A percentile compares a stretch with the other conserved stretches of the same genome.
These are phyloP conservation scores for Fagopyrum tataricum DNA, from an alignment of 148 eudicot species.

Conservation along the genomic window DNA sequence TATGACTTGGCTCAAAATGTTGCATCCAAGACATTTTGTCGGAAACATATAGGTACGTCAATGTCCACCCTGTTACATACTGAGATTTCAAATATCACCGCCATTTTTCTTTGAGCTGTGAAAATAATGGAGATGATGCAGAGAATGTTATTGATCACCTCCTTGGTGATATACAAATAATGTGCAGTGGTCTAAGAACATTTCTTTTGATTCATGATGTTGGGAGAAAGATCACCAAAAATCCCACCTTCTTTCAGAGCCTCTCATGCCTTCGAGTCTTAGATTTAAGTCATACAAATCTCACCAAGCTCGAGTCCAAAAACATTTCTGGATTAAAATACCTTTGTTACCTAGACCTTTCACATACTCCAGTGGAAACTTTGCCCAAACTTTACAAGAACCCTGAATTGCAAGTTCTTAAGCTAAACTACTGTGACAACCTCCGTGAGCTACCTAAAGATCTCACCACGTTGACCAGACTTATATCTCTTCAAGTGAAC, in stretches of 20 bases:
- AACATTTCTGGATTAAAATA: no score
- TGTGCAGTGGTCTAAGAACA: neutral
- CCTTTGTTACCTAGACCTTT: neutral
- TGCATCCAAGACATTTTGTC: neutral
- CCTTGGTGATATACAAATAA: neutral
- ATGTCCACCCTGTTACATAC: neutral
- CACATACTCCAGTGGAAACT: neutral
- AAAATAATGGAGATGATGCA: neutral
- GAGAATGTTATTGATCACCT: neutral
- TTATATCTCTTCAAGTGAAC: neutral
- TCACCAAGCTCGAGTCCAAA: neutral
- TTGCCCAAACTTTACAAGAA: neutral
- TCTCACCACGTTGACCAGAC: neutral
- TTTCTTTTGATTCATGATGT: neutral
- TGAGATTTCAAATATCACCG: neutral
- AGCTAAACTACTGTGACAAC: neutral
- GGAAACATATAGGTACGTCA: neutral
- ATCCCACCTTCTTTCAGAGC: neutral
- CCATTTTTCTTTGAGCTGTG: neutral
- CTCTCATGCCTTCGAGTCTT: neutral
- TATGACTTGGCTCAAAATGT: neutral
- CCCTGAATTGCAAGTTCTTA: neutral
- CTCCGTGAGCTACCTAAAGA: neutral
- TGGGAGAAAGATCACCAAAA: neutral
- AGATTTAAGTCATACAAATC: neutral